A percentile compares a stretch with the other conserved stretches of the same genome.
phyloP scores from a whole-genome alignment of 805 yeast species.

The Saturnispora zaruensis region DNA sequence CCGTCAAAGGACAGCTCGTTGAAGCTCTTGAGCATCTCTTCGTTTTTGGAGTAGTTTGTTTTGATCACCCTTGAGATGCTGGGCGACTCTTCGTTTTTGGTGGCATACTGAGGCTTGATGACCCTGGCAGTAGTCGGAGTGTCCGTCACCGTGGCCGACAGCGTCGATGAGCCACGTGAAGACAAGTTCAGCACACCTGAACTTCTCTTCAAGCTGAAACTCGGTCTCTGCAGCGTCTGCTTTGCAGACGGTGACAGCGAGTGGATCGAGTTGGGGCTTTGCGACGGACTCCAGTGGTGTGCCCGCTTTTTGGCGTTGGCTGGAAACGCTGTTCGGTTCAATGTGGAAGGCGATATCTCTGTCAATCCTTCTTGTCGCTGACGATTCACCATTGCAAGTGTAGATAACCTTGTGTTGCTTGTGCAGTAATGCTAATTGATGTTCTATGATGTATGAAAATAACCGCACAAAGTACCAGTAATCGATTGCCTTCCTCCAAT shows the following conservation, averaged over 20 bases:
- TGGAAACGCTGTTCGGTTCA: slow-evolving; percentile 24
- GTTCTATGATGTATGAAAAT: background rate
- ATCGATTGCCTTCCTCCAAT: background rate
- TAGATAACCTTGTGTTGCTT: background rate
- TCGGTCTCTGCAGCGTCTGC: slow-evolving; percentile 1
- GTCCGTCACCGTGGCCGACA: slow-evolving; percentile 26
- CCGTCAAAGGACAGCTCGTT: slow-evolving; percentile 25
- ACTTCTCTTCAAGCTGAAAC: slow-evolving; percentile 28
- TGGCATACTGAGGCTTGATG: slow-evolving; percentile 2
- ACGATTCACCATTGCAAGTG: background rate
- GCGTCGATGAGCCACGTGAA: background rate
- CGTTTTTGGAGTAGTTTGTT: slow-evolving; percentile 15
- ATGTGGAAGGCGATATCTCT: slow-evolving; percentile 19
- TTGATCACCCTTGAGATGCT: slow-evolving; percentile 22
- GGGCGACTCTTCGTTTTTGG: slow-evolving; percentile 24
- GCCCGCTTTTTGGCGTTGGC: slow-evolving; percentile 22
- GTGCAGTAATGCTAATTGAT: background rate
- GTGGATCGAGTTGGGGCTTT: slow-evolving; percentile 21
- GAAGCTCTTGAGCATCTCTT: slow-evolving; percentile 28
- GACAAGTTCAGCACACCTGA: slow-evolving; percentile 44
- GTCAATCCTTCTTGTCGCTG: slow-evolving; percentile 10
- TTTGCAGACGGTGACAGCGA: slow-evolving; percentile 14
- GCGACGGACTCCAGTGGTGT: slow-evolving; percentile 12
- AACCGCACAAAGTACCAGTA: background rate
- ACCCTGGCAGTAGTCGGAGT: slow-evolving; percentile 22